A percentile compares a stretch with the other conserved stretches of the same genome.
Conservation (phyloP, 2,329 filamentous ascomycete genomes). For the Xenoacremonium recifei region DNA sequence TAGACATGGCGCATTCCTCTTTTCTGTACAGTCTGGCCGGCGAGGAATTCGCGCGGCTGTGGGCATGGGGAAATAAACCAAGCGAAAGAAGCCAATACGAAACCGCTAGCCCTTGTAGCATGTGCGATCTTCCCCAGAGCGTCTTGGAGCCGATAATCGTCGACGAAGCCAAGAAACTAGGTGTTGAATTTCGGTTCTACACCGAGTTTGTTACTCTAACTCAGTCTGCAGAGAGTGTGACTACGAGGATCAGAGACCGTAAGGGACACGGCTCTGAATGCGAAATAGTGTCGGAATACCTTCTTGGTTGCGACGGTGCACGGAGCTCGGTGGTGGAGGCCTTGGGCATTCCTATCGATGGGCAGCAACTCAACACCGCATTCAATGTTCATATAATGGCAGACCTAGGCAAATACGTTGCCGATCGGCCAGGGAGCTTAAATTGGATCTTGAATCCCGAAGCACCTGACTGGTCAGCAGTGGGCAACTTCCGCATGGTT, state of each 20-base stretch:
- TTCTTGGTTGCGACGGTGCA: slow-evolving; percentile 55
- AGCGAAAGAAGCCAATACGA: slow-evolving; percentile 40
- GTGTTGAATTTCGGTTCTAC: slow-evolving; percentile 36
- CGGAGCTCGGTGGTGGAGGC: slow-evolving; percentile 37
- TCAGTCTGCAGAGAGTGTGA: slow-evolving; percentile 21
- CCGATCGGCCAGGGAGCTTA: slow-evolving; percentile 54
- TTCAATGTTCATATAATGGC: slow-evolving; percentile 42
- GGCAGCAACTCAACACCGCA: slow-evolving; percentile 31
- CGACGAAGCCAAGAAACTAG: slow-evolving; percentile 32
- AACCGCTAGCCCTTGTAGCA: slow-evolving; percentile 39
- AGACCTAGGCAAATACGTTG: slow-evolving; percentile 48
- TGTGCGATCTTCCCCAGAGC: slow-evolving; percentile 43
- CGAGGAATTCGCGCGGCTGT: slow-evolving; percentile 47
- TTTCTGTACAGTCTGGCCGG: slow-evolving; percentile 53
- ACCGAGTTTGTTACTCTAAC: slow-evolving; percentile 30
- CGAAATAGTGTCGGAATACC: slow-evolving; percentile 46
- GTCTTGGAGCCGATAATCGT: slow-evolving; percentile 41
- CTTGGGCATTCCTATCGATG: slow-evolving; percentile 38
- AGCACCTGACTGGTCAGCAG: slow-evolving; percentile 50
- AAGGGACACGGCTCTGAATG: slow-evolving; percentile 36
- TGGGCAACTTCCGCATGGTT: slow-evolving; percentile 55
- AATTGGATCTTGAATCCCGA: slow-evolving; percentile 60
- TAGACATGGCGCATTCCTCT: slow-evolving; percentile 54
- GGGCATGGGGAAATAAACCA: slow-evolving; percentile 52
- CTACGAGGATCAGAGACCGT: slow-evolving; percentile 34